These are phyloP conservation scores for Ustilago cynodontis DNA, from an alignment of 1,284 basidiomycete species.

Conservation along the genomic window DNA sequence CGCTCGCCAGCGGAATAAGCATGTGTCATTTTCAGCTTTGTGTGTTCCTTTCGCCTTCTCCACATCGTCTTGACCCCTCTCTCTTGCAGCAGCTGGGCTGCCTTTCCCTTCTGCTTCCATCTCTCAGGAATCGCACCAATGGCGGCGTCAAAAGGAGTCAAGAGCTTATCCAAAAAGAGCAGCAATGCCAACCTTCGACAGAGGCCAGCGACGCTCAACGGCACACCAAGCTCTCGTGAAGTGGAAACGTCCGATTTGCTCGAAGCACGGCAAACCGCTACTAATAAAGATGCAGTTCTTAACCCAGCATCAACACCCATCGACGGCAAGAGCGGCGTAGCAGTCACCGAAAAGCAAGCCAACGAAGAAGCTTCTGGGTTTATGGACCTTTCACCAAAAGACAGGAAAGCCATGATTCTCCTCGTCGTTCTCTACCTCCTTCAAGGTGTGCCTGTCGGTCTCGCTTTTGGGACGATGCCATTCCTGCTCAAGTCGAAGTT, in stretches of 20 bases:
- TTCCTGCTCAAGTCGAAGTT: conserved; percentile 94
- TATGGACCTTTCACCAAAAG: conserved; percentile 50
- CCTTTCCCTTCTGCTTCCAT: background rate
- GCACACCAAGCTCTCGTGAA: conserved; percentile 27
- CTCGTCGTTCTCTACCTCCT: conserved; percentile 90
- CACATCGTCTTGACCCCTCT: background rate
- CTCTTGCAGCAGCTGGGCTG: background rate
- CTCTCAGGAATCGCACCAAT: conserved; percentile 2
- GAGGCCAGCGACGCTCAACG: conserved; percentile 34
- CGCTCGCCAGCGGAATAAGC: background rate
- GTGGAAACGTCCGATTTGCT: conserved; percentile 40
- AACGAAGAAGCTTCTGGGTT: conserved; percentile 43
- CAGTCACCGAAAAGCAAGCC: conserved; percentile 23
- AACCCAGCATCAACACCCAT: conserved; percentile 20
- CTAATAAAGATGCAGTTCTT: conserved; percentile 7
- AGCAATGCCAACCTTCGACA: conserved; percentile 22
- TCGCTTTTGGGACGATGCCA: conserved; percentile 84
- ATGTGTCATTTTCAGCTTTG: conserved; percentile 5
- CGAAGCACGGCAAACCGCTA: conserved; percentile 20
- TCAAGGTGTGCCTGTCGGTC: conserved; percentile 92
- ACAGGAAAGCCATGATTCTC: conserved; percentile 78
- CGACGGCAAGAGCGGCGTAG: conserved; percentile 25
- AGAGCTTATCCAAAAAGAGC: conserved; percentile 16
- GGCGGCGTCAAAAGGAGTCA: conserved; percentile 23
- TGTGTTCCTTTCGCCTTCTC: background rate